A percentile compares a stretch with the other conserved stretches of the same genome.
Conservation (phyloP, 2,329 filamentous ascomycete species). For the Pestalotiopsis sp. region DNA sequence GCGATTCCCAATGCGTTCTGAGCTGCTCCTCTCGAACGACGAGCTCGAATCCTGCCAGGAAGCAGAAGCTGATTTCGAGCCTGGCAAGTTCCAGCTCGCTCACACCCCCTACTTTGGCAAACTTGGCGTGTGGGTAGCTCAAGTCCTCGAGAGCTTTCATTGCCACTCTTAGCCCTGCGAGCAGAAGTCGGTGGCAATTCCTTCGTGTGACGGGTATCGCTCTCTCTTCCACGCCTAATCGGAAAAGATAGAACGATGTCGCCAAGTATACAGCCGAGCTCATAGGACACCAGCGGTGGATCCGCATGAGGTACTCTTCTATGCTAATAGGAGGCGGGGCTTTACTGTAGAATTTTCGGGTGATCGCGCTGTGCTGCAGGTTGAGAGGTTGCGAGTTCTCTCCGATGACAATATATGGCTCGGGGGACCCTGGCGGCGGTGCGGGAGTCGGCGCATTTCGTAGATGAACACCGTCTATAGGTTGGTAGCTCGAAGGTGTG, state of each 20-base stretch:
- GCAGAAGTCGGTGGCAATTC: conserved; percentile 83
- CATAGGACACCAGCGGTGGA: conserved; percentile 92
- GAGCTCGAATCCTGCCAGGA: conserved; percentile 82
- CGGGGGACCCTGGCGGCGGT: conserved; percentile 32
- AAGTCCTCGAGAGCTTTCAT: conserved; percentile 96
- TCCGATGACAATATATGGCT: conserved; percentile 65
- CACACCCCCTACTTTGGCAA: conserved; percentile 88
- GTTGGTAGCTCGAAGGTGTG: conserved; percentile 24
- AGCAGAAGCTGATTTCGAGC: conserved; percentile 88
- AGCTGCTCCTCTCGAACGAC: conserved; percentile 63
- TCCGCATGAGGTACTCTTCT: conserved; percentile 80
- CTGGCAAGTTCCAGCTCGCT: conserved; percentile 78
- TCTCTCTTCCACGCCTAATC: conserved; percentile 75
- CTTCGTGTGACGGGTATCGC: conserved; percentile 79
- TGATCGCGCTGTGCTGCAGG: conserved; percentile 82
- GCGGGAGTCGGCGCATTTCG: conserved; percentile 34
- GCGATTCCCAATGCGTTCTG: conserved; percentile 68
- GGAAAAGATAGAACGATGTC: conserved; percentile 83
- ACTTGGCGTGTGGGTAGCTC: conserved; percentile 80
- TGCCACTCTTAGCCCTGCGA: conserved; percentile 83
- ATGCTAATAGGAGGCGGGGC: conserved; percentile 81
- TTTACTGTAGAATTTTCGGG: conserved; percentile 92
- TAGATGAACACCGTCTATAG: conserved; percentile 59
- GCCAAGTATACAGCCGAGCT: conserved; percentile 92
- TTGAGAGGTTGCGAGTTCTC: conserved; percentile 73